Evolutionary conservation across 805 yeast genomes (phyloP).

Genomic region (Lipomyces mesembrius): DNA sequence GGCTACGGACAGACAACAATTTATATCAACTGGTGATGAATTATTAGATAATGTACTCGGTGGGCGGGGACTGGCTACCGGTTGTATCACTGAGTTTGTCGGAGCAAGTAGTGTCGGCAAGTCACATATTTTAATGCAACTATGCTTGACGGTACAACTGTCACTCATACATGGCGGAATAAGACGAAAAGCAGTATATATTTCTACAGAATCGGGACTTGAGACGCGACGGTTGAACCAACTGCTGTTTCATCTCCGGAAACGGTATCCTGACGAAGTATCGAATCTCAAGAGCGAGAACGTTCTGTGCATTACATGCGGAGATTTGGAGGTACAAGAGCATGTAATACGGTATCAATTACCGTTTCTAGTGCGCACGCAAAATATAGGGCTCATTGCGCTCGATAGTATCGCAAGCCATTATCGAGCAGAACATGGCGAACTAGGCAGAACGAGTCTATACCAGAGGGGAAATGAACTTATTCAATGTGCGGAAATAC

Average conservation of each 20-base stretch:
- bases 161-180: constrained; percentile 56
- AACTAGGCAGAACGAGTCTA: constrained; percentile 41
- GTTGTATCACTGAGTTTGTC: constrained; percentile 70
- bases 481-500: constrained; percentile 50
- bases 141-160: constrained; percentile 63
- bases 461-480: constrained; percentile 42
- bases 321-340: constrained; percentile 72
- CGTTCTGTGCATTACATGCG: constrained; percentile 61
- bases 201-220: constrained; percentile 76
- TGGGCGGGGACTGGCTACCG: constrained; percentile 55
- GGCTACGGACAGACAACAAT: neutral
- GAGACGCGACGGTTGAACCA: constrained; percentile 68
- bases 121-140: constrained; percentile 74
- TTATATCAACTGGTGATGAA: constrained; percentile 60
- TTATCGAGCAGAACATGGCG: constrained; percentile 59
- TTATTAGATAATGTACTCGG: constrained; percentile 59
- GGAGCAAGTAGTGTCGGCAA: constrained; percentile 83
- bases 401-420: constrained; percentile 82
- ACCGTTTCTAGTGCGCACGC: constrained; percentile 57
- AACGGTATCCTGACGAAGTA: constrained; percentile 35
- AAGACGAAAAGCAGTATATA: constrained; percentile 58
- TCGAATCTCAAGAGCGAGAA: constrained; percentile 41
- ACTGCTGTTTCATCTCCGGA: constrained; percentile 48
- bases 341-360: constrained; percentile 72
- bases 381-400: constrained; percentile 59